Base-by-base conservation (phyloP, 2,329 filamentous ascomycete species). In the Amauroascus verrucosus region DNA sequence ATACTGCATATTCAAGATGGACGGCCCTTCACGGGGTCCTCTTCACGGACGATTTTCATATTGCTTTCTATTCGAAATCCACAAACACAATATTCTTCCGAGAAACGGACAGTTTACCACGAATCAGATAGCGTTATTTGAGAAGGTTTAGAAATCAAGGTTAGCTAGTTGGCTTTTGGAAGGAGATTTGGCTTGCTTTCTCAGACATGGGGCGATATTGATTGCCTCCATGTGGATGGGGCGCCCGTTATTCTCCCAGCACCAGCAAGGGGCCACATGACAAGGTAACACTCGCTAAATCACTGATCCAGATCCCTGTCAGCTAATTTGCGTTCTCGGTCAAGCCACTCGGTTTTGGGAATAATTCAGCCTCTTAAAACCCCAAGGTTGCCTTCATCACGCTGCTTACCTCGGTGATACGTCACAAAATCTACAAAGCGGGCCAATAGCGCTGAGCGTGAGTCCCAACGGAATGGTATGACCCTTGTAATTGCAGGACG, bases 401-500 rank as follows among this genome's bases (percentile, higher is more conserved):
- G 6, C 18, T 30, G 20, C 30, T 22, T 24, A 14, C 16, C 20
- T 38, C 24, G 40, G 6, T 52, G 38, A 51, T 51, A 44, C 48
- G 48, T 51, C 48, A 51, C 26, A 52, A 37, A 45, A 33, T 38
- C 40, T 46, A 30, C 1, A 8, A 26, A 16, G 26, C 18, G 20
- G 24, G 8, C 41, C 41, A 52, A 52, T 52, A 24, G 33, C 16
- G 20, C 28, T 18, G n/a, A 26, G 26, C 20, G 8, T 32, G 9
- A n/a, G 50, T 46, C 28, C 50, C 50, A 40, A 18, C 20, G 18
- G 30, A 26, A 37, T 20, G 50, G 43, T 46, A 37, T 14, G n/a
- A 20, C 50, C 50, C 50, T 14, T 52, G 50, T 20, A 46, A n/a
- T 32, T 46, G 50, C 50, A 52, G 50, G 40, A 52, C 30, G 33